Evolutionary conservation across 192 early-diverging fungal species (phyloP).

Genomic region (Rhizophagus clarus): DNA sequence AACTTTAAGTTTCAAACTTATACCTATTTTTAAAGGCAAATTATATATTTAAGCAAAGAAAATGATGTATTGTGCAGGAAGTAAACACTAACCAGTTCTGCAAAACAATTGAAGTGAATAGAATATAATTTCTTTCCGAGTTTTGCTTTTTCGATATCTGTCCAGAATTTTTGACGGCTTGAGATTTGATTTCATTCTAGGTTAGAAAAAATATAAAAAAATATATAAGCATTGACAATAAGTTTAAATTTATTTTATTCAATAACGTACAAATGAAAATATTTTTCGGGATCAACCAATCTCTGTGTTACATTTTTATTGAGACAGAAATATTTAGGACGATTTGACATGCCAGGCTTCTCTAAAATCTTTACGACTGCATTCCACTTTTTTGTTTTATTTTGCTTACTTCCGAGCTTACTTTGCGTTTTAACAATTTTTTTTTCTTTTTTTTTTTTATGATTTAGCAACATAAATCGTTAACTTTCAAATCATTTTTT

Average conservation of each 20-base stretch:
- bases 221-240: neutral
- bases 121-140: conserved; percentile 19
- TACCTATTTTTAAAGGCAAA: conserved; percentile 15
- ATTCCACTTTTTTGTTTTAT: neutral
- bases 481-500: too few relatives aligned
- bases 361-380: conserved; percentile 14
- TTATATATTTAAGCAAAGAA: conserved; percentile 12
- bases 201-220: neutral
- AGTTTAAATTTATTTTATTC: too few relatives aligned
- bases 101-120: conserved; percentile 13
- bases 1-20: too few relatives aligned
- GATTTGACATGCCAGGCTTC: neutral
- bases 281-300: neutral
- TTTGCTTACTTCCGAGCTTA: too few relatives aligned
- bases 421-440: conserved; percentile 7
- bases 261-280: neutral
- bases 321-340: neutral
- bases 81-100: conserved; percentile 18
- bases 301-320: conserved; percentile 8
- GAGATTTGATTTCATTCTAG: conserved; percentile 17
- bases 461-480: too few relatives aligned
- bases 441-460: neutral
- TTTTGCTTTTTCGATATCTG: conserved; percentile 11
- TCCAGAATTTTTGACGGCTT: conserved; percentile 17
- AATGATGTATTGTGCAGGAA: conserved; percentile 12